These are phyloP conservation scores for Pleurotus pulmonarius DNA, from an alignment of 768 basidiomycete species.

Conservation along the genomic window DNA sequence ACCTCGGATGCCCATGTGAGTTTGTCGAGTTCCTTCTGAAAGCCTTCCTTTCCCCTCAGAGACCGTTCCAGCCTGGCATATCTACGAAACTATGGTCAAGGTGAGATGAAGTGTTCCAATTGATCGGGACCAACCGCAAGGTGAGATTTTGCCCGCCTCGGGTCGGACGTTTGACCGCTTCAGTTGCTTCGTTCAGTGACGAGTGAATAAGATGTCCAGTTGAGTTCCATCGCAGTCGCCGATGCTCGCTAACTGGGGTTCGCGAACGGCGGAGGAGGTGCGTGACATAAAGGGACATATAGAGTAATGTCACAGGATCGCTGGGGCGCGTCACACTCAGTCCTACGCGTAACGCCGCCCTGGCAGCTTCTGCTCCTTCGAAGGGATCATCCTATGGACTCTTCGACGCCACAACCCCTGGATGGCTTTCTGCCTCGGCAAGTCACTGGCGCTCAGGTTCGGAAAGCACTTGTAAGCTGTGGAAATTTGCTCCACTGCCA, in stretches of 20 bases:
- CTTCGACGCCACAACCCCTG: background rate
- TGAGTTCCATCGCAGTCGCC: too few relatives aligned
- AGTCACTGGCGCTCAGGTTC: background rate
- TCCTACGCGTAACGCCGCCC: too few relatives aligned
- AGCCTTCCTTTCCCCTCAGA: conserved; percentile 39
- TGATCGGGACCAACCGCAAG: background rate
- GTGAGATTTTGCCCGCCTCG: conserved; percentile 56
- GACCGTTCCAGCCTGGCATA: conserved; percentile 54
- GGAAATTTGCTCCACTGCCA: background rate
- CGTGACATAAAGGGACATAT: too few relatives aligned
- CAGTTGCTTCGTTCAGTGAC: background rate
- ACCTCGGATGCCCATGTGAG: conserved; percentile 10
- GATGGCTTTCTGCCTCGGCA: background rate
- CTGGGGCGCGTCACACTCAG: too few relatives aligned
- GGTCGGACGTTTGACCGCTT: conserved; percentile 17
- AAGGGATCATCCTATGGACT: background rate
- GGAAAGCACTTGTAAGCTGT: background rate
- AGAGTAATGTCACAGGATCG: too few relatives aligned
- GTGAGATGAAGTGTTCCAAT: background rate
- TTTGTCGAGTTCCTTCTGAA: conserved; percentile 23
- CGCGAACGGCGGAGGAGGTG: too few relatives aligned
- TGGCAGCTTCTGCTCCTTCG: too few relatives aligned
- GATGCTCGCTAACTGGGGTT: too few relatives aligned
- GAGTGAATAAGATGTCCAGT: too few relatives aligned
- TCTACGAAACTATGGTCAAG: conserved; percentile 31